Conservation (phyloP, 352 stramenopile genomes). For the Phytopythium delawarense region DNA sequence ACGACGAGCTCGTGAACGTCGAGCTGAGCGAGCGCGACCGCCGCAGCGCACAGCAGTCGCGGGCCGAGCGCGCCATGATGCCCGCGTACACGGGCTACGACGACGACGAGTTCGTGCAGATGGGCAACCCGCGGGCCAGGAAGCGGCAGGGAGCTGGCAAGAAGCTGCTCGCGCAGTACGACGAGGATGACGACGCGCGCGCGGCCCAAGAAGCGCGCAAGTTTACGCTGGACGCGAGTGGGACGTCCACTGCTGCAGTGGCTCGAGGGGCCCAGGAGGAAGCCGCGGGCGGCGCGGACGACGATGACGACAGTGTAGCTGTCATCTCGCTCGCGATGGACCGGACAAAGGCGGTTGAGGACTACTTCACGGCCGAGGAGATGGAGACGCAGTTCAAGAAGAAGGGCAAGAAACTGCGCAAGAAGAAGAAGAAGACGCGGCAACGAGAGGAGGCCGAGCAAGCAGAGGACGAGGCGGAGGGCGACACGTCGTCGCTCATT, state of each 20-base stretch:
- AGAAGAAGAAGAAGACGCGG: slow-evolving; percentile 65
- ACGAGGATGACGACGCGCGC: slow-evolving; percentile 71
- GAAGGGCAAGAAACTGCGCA: slow-evolving; percentile 70
- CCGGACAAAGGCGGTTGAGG: slow-evolving; percentile 41
- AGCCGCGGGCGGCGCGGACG: slow-evolving; percentile 3
- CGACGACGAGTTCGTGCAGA: slow-evolving; percentile 95
- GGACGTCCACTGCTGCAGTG: slow-evolving; percentile 12
- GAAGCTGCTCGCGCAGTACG: slow-evolving; percentile 84
- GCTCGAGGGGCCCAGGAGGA: background rate
- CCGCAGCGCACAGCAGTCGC: slow-evolving; percentile 34
- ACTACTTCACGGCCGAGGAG: slow-evolving; percentile 87
- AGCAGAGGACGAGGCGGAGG: slow-evolving; percentile 32
- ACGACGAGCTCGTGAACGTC: slow-evolving; percentile 85
- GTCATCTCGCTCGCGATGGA: slow-evolving; percentile 64
- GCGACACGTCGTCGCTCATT: slow-evolving; percentile 34
- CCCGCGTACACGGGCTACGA: slow-evolving; percentile 94
- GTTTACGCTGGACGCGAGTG: slow-evolving; percentile 52
- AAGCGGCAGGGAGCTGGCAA: slow-evolving; percentile 19
- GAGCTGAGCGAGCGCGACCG: slow-evolving; percentile 74
- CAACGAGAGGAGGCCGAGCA: slow-evolving; percentile 40
- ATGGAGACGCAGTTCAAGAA: slow-evolving; percentile 84
- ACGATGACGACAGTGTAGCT: slow-evolving; percentile 31
- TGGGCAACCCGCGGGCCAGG: slow-evolving; percentile 32
- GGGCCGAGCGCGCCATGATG: slow-evolving; percentile 40
- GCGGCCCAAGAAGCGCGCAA: slow-evolving; percentile 34